Percentiles rank a stretch among this genome's conserved stretches.
phyloP scores from a whole-genome alignment of 306 rosid genomes.

The Hippophae tibetana region DNA sequence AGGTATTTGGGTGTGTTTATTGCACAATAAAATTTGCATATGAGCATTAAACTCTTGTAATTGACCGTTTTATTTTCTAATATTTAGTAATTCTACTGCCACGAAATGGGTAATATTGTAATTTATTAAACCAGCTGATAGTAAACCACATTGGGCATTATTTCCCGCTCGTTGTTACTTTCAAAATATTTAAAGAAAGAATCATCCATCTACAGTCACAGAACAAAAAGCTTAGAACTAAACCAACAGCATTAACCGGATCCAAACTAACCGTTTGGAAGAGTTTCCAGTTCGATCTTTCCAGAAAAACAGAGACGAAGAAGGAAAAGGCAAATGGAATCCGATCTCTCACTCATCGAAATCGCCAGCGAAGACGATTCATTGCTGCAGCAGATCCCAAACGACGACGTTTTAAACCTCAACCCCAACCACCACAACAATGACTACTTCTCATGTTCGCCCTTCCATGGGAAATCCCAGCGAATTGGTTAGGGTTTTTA shows the following conservation, averaged over 20 bases:
- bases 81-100: too few species aligned
- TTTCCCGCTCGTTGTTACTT: too few species aligned
- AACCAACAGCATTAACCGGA: background rate
- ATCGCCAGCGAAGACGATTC: slow-evolving; percentile 70
- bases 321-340: slow-evolving; percentile 31
- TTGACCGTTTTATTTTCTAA: too few species aligned
- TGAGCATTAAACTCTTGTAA: too few species aligned
- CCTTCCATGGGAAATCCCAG: slow-evolving; percentile 51
- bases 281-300: slow-evolving; percentile 10
- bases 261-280: background rate
- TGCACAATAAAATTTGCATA: too few species aligned
- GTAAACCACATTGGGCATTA: too few species aligned
- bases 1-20: too few species aligned
- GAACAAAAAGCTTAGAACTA: too few species aligned
- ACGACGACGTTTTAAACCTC: slow-evolving; percentile 8
- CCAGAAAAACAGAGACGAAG: background rate
- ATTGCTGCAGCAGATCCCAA: slow-evolving; percentile 28
- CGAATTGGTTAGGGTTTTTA: slow-evolving; percentile 41
- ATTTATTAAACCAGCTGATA: too few species aligned
- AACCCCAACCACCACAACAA: background rate
- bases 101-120: too few species aligned
- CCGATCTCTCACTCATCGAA: slow-evolving; percentile 61
- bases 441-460: slow-evolving; percentile 54
- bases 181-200: too few species aligned
- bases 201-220: too few species aligned